Evolutionary conservation across 352 stramenopile genomes (phyloP), one percentile per base, ranked within the genome.

Genomic region (Phytophthora hibernalis): DNA sequence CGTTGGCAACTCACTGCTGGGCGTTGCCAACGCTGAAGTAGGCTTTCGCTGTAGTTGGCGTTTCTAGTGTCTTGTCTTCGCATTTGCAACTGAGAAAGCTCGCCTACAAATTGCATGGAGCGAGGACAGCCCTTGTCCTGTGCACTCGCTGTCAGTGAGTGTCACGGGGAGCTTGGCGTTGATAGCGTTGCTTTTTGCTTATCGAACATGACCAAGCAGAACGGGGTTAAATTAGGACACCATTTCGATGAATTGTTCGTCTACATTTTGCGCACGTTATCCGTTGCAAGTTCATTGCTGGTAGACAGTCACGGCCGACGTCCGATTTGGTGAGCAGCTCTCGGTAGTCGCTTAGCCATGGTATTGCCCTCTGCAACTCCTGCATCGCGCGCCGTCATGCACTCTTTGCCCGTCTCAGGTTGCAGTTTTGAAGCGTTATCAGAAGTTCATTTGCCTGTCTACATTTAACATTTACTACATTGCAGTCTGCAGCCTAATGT

Each of bases 351-450:
- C 9, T n/a, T n/a, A n/a, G n/a, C n/a, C n/a, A n/a, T 38, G 7
- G 31, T 15, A 38, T 38, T 38, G 31, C 31, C 31, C 8, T 38
- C 31, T 38, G 6, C 31, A 38, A 10, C 31, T 16, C 31, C 31
- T n/a, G n/a, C n/a, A n/a, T n/a, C n/a, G n/a, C n/a, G 15, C 31
- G 9, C 31, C 35, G 6, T 43, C 35, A 0, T 20, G 35, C 35
- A 43, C 35, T 43, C 3, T 8, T 12, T 56, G 33, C 56, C 44
- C 56, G 45, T 50, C 45, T 63, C 44, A 54, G 15, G 16, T 37
- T 62, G 43, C 24, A 61, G n/a, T 61, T n/a, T n/a, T n/a, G n/a
- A 52, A 62, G 30, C 26, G 4, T 50, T 55, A 38, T 28, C 18
- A 35, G 26, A 38, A 53, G 54, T 35, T 61, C 40, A 40, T 31